These are phyloP conservation scores for Sphenostylis stenocarpa DNA, from an alignment of 306 rosid genomes.

Conservation along the genomic window DNA sequence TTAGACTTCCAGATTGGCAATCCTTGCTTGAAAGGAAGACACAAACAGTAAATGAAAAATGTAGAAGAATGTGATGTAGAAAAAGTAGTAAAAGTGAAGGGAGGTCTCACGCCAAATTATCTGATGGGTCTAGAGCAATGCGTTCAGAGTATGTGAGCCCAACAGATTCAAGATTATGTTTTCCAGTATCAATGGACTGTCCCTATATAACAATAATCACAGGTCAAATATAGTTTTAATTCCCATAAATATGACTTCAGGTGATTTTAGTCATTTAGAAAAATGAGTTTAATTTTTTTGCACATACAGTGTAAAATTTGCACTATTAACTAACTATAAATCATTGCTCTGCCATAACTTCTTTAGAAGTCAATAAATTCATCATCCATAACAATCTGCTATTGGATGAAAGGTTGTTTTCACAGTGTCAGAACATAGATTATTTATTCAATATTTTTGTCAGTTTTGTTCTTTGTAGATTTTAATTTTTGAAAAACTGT, in stretches of 20 bases:
- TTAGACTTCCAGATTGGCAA: constrained; percentile 67
- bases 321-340: not conserved
- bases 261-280: not conserved
- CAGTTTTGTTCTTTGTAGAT: not conserved
- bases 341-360: not conserved
- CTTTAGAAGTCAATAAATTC: not conserved
- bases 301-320: not conserved
- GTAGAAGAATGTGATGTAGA: not conserved
- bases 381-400: not conserved
- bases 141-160: constrained; percentile 71
- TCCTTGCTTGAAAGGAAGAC: constrained; percentile 55
- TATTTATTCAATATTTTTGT: not conserved
- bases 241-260: not conserved
- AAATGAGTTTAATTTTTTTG: not conserved
- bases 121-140: constrained; percentile 47
- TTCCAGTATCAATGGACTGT: constrained; percentile 55
- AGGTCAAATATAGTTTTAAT: not conserved
- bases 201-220: constrained; percentile 45
- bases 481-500: not conserved
- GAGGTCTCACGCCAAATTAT: constrained; percentile 61
- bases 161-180: constrained; percentile 38
- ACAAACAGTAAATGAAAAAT: constrained; percentile 21
- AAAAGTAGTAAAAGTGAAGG: not conserved
- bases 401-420: not conserved
- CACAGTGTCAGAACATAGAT: not conserved